Percentiles rank a stretch among this genome's conserved stretches.
phyloP scores from a whole-genome alignment of 2,329 filamentous ascomycete genomes.

The Cryphonectria japonica region DNA sequence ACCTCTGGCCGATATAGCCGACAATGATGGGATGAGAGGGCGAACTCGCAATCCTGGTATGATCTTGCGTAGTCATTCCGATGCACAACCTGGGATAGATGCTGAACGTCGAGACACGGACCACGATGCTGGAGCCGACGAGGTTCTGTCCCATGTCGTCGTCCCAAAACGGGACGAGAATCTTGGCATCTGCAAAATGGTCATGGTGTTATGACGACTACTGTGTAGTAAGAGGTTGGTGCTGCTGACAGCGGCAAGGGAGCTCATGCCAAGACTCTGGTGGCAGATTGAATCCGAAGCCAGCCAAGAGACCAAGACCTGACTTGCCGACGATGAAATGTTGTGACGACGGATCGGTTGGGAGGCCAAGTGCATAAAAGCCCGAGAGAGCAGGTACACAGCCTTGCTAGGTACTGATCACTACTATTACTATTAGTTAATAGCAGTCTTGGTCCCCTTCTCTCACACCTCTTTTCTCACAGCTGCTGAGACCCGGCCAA shows the following conservation, averaged over 20 bases:
- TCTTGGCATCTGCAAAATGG: background rate
- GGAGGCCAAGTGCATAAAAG: too few species aligned
- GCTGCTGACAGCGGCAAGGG: background rate
- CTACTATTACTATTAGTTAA: background rate
- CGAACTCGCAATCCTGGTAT: background rate
- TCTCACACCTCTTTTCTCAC: background rate
- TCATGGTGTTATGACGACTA: too few species aligned
- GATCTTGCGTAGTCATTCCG: background rate
- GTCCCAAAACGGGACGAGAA: background rate
- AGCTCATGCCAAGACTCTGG: background rate
- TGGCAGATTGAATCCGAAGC: background rate
- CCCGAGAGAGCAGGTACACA: background rate
- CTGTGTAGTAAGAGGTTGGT: background rate
- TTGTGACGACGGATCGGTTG: background rate
- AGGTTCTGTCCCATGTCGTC: background rate
- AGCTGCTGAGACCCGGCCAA: conserved; percentile 6
- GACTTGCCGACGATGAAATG: background rate
- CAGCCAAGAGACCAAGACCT: background rate
- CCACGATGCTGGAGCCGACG: background rate
- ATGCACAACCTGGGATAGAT: background rate
- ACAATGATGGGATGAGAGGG: background rate
- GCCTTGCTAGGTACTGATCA: background rate
- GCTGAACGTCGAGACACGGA: background rate
- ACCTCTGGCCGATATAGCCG: conserved; percentile 2
- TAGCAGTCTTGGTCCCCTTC: background rate